Percentiles rank a stretch among this genome's conserved stretches.
Evolutionary conservation across 176 grass and related monocot genomes (phyloP).

Genomic region (Metroxylon sagu): DNA sequence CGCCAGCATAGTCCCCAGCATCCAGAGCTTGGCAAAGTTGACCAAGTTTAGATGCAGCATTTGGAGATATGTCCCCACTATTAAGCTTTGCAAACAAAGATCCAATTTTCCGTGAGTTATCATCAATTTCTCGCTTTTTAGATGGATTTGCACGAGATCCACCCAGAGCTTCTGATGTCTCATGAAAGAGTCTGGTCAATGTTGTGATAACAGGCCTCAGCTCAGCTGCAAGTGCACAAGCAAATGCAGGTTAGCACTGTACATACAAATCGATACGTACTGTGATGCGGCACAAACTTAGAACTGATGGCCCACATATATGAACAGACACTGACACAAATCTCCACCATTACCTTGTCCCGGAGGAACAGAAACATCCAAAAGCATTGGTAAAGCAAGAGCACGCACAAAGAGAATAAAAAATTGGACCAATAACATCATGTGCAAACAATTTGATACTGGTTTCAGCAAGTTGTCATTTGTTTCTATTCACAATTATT

Average conservation of each 20-base stretch:
- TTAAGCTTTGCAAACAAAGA: constrained; percentile 85
- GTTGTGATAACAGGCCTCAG: constrained; percentile 73
- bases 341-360: too few species aligned
- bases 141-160: constrained; percentile 54
- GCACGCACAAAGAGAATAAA: too few species aligned
- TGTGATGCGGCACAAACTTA: too few species aligned
- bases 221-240: constrained; percentile 58
- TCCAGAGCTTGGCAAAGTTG: constrained; percentile 79
- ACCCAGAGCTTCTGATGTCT: constrained; percentile 74
- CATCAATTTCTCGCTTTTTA: constrained; percentile 90
- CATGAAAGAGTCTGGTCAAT: constrained; percentile 72
- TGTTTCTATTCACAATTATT: too few species aligned
- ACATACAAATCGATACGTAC: too few species aligned
- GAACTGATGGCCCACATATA: too few species aligned
- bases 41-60: constrained; percentile 79
- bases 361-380: too few species aligned
- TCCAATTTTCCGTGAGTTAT: constrained; percentile 92
- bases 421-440: too few species aligned
- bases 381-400: too few species aligned
- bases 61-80: constrained; percentile 80
- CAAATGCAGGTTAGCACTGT: constrained; percentile 8
- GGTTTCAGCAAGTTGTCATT: too few species aligned
- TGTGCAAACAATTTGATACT: too few species aligned
- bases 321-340: too few species aligned
- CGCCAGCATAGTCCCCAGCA: constrained; percentile 52